phyloP scores from a whole-genome alignment of 2,329 filamentous ascomycete genomes.

The Verticillium klebahnii region DNA sequence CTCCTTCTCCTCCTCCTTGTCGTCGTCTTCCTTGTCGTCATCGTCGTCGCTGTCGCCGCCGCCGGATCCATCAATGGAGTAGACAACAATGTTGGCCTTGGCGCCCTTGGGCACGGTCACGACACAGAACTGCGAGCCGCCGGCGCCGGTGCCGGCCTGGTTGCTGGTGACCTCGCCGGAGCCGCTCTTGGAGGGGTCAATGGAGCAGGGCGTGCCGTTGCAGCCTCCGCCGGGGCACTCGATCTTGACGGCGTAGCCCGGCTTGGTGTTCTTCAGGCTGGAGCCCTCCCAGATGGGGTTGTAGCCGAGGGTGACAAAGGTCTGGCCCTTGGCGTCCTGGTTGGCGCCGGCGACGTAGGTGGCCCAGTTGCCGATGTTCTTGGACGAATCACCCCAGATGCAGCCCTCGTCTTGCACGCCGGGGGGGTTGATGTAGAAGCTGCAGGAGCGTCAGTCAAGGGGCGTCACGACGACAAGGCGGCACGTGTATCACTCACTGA shows the following conservation, averaged over 20 bases:
- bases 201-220: conserved; percentile 70
- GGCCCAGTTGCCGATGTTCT: conserved; percentile 70
- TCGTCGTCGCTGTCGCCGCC: conserved; percentile 15
- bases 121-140: conserved; percentile 68
- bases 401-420: conserved; percentile 62
- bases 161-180: conserved; percentile 57
- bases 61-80: conserved; percentile 38
- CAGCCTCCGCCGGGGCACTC: conserved; percentile 63
- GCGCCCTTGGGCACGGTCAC: conserved; percentile 66
- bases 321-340: conserved; percentile 57
- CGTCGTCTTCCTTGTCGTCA: conserved; percentile 13
- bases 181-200: conserved; percentile 53
- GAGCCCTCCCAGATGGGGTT: conserved; percentile 68
- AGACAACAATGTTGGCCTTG: conserved; percentile 64
- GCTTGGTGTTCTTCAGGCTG: conserved; percentile 49
- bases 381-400: conserved; percentile 61
- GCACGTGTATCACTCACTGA: conserved; percentile 53
- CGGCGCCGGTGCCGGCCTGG: conserved; percentile 54
- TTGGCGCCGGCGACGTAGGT: conserved; percentile 75
- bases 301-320: conserved; percentile 71
- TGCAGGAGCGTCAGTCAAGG: conserved; percentile 21
- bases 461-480: background rate
- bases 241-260: conserved; percentile 65
- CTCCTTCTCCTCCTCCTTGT: conserved; percentile 10
- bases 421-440: conserved; percentile 75